Base-by-base conservation (phyloP, 331 rosid species). In the Pyrus hybrid region DNA sequence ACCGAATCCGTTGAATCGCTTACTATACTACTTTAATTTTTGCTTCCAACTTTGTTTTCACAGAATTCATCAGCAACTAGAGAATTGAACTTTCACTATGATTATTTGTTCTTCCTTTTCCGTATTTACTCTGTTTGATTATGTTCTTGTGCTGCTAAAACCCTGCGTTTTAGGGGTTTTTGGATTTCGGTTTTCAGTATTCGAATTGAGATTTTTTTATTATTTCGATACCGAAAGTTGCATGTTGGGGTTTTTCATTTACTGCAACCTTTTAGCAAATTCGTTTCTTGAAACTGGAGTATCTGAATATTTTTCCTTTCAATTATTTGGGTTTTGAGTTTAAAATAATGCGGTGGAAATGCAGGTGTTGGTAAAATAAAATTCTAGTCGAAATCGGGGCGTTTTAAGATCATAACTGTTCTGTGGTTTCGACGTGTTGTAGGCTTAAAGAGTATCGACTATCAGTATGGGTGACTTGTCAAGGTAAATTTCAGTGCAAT, bases 391-490 rank as follows among this genome's bases (percentile, higher is more conserved):
- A 57, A 41, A n/a, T n/a, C 2, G 4, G 58, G 49, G 13, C 4
- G 13, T 23, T 53, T 65, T 10, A 49, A 10, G 33, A 17, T 67
- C 32, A 14, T 73, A 23, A 64, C 61, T 30, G 10, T 75, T 37
- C 70, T 62, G 47, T 37, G 35, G 37, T 47, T 9, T 70, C 57
- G 37, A 41, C 49, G 49, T 41, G 62, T 65, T 74, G 75, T 56
- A 75, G 89, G 83, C 54, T 67, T 32, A n/a, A 58, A 71, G 64
- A 64, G 49, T 18, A 25, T 22, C 54, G 21, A 58, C 67, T 67
- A 22, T 28, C 63, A 32, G 53, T 35, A 84, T 84, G 90, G 88
- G 81, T 16, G 86, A 77, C 79, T 70, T 33, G 49, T 81, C 88
- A 20, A 54, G 88, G 90, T 87, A 82, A 75, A 1, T 9, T 58